phyloP scores from a whole-genome alignment of 2,329 filamentous ascomycete genomes.

The Fusarium poae region DNA sequence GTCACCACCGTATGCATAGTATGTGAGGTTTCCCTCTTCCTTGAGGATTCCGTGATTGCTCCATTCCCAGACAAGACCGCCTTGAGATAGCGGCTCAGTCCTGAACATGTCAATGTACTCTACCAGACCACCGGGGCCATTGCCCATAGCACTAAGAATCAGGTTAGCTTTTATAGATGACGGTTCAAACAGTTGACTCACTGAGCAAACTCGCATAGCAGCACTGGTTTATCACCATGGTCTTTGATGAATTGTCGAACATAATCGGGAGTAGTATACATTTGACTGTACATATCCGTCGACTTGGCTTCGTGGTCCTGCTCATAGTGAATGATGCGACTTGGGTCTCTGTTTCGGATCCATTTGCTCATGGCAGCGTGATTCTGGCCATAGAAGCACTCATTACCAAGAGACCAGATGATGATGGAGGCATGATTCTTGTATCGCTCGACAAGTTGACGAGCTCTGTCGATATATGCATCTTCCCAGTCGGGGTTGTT shows the following conservation, averaged over 20 bases:
- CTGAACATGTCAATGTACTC: constrained; percentile 77
- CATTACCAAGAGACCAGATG: constrained; percentile 80
- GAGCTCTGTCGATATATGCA: constrained; percentile 75
- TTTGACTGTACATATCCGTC: constrained; percentile 73
- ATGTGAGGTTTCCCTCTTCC: background rate
- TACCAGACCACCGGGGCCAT: constrained; percentile 74
- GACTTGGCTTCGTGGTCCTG: constrained; percentile 69
- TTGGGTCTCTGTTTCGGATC: constrained; percentile 68
- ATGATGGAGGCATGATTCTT: constrained; percentile 74
- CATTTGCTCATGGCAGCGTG: constrained; percentile 76
- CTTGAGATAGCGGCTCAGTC: constrained; percentile 64
- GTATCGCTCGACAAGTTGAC: constrained; percentile 72
- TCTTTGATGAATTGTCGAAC: constrained; percentile 13
- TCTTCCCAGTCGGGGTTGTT: constrained; percentile 72
- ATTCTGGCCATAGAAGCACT: constrained; percentile 77
- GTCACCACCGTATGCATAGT: constrained; percentile 68
- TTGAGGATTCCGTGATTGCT: constrained; percentile 61
- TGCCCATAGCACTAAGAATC: constrained; percentile 71
- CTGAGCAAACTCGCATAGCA: constrained; percentile 68
- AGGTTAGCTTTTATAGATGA: background rate
- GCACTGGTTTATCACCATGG: constrained; percentile 62
- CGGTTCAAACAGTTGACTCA: background rate
- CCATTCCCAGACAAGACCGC: constrained; percentile 76
- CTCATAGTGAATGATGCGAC: constrained; percentile 74
- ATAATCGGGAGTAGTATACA: constrained; percentile 69